A percentile compares a stretch with the other conserved stretches of the same genome.
Evolutionary conservation across 2,329 filamentous ascomycete genomes (phyloP).

Genomic region (Macrophomina pseudophaseolina): DNA sequence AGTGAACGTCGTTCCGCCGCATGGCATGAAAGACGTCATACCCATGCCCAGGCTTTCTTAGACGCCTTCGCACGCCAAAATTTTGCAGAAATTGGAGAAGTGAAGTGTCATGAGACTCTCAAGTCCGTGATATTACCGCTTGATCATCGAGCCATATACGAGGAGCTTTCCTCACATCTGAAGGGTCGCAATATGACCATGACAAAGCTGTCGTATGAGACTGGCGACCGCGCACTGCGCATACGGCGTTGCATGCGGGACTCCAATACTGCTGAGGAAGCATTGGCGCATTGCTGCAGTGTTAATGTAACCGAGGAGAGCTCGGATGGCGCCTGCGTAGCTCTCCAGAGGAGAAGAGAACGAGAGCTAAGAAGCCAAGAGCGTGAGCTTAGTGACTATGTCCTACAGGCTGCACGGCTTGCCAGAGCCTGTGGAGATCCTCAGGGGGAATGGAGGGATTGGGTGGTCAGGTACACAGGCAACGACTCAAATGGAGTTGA

Average conservation of each 20-base stretch:
- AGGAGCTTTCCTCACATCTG: slow-evolving; percentile 60
- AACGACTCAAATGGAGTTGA: neutral
- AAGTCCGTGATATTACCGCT: slow-evolving; percentile 49
- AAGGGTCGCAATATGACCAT: slow-evolving; percentile 57
- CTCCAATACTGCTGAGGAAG: slow-evolving; percentile 56
- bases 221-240: slow-evolving; percentile 43
- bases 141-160: slow-evolving; percentile 59
- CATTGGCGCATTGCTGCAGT: slow-evolving; percentile 48
- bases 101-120: slow-evolving; percentile 50
- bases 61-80: slow-evolving; percentile 56
- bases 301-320: no score
- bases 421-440: neutral
- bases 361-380: neutral
- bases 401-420: neutral
- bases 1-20: slow-evolving; percentile 54
- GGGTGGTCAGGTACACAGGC: neutral
- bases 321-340: neutral
- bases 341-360: neutral
- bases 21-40: slow-evolving; percentile 59
- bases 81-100: slow-evolving; percentile 36
- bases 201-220: slow-evolving; percentile 39
- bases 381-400: neutral
- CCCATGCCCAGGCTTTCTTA: slow-evolving; percentile 61
- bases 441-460: neutral
- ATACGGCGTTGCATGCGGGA: slow-evolving; percentile 53